These are phyloP conservation scores for Dysphania ambrosioides DNA, from an alignment of 148 eudicot genomes.

Conservation along the genomic window DNA sequence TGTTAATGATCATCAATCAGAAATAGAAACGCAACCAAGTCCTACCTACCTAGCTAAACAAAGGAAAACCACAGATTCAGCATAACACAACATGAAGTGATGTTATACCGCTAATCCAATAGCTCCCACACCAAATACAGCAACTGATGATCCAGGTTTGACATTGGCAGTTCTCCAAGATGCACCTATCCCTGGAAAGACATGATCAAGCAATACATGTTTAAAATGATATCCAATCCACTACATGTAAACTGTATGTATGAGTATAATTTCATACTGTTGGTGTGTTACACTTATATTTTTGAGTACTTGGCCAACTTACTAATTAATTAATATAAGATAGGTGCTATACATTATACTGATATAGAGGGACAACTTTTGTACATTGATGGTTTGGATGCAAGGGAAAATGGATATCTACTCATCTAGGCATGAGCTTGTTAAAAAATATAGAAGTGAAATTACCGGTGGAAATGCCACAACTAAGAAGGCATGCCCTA, in stretches of 20 bases:
- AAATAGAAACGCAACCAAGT: background rate
- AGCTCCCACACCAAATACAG: constrained; percentile 80
- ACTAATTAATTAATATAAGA: too few relatives aligned
- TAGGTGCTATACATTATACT: too few relatives aligned
- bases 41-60: background rate
- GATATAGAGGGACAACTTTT: too few relatives aligned
- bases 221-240: background rate
- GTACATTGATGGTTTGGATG: too few relatives aligned
- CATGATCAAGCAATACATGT: background rate
- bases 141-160: constrained; percentile 80
- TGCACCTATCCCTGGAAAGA: constrained; percentile 70
- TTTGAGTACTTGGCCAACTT: too few relatives aligned
- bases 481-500: constrained; percentile 82
- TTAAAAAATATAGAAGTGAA: background rate
- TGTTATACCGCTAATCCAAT: constrained; percentile 72
- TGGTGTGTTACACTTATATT: too few relatives aligned
- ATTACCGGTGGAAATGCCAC: constrained; percentile 88
- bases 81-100: background rate
- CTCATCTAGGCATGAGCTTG: too few relatives aligned
- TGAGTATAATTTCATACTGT: background rate
- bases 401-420: too few relatives aligned
- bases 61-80: constrained; percentile 1
- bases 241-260: background rate
- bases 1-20: background rate
- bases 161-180: constrained; percentile 77